These are phyloP conservation scores for Nephelium lappaceum DNA, from an alignment of 345 rosid species.

Conservation along the genomic window DNA sequence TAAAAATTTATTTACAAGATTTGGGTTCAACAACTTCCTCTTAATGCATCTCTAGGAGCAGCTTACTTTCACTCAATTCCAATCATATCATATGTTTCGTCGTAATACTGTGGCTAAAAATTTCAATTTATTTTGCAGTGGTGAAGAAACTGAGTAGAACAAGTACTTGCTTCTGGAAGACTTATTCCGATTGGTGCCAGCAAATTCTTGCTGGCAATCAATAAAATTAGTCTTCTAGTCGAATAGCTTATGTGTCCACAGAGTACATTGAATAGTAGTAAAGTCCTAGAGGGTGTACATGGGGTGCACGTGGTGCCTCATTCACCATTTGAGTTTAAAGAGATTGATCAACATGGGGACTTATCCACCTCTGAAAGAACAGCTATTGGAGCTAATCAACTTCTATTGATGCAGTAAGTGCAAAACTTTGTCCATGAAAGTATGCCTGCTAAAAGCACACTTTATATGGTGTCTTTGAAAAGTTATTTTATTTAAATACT, in stretches of 20 bases:
- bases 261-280: slow-evolving; percentile 44
- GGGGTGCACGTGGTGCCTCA: slow-evolving; percentile 76
- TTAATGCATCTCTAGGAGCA: background rate
- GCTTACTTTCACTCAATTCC: background rate
- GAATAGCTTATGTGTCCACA: slow-evolving; percentile 52
- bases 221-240: slow-evolving; percentile 15
- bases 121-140: background rate
- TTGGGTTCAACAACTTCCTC: background rate
- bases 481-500: slow-evolving; percentile 3
- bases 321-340: slow-evolving; percentile 61
- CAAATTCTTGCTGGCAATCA: slow-evolving; percentile 47
- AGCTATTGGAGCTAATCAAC: slow-evolving; percentile 50
- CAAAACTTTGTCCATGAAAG: slow-evolving; percentile 10
- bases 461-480: background rate
- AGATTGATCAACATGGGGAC: slow-evolving; percentile 48
- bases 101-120: background rate
- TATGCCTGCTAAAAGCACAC: background rate
- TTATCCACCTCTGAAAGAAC: slow-evolving; percentile 46
- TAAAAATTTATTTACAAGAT: background rate
- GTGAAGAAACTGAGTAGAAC: slow-evolving; percentile 25
- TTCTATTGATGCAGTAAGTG: slow-evolving; percentile 61
- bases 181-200: slow-evolving; percentile 39
- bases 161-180: slow-evolving; percentile 23
- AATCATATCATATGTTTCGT: background rate
- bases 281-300: slow-evolving; percentile 70